phyloP scores from a whole-genome alignment of 2,329 filamentous ascomycete genomes.

The Fusarium sp. region DNA sequence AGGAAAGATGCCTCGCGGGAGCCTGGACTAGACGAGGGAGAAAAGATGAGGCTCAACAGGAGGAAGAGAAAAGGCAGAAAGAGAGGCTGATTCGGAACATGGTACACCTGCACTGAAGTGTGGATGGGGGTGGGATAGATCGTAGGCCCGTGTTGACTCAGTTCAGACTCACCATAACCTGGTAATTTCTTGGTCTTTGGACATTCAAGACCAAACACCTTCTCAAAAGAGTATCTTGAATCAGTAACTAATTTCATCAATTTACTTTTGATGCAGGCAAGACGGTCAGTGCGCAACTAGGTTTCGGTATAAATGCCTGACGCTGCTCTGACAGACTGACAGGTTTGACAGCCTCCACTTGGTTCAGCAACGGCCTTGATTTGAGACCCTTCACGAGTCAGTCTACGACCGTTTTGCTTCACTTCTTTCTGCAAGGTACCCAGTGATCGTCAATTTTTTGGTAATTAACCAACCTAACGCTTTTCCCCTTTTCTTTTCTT shows the following conservation, averaged over 20 bases:
- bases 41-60: conserved; percentile 27
- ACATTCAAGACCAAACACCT: not conserved
- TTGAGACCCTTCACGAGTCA: not conserved
- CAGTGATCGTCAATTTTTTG: not conserved
- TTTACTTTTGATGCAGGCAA: not conserved
- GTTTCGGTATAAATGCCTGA: not conserved
- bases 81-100: not conserved
- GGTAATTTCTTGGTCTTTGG: not conserved
- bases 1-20: conserved; percentile 14
- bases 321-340: not conserved
- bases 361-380: not conserved
- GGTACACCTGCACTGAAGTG: not conserved
- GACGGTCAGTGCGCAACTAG: not conserved
- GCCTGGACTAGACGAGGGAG: not conserved
- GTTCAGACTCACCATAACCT: not conserved
- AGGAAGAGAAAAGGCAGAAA: conserved; percentile 23
- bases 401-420: not conserved
- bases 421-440: not conserved
- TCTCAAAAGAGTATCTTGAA: not conserved
- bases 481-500: not conserved
- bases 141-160: not conserved
- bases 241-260: not conserved
- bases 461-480: not conserved
- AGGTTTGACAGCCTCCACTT: conserved; percentile 9
- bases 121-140: not conserved